A percentile compares a stretch with the other conserved stretches of the same genome.
Conservation (phyloP, 2,329 filamentous ascomycete species). For the Phoma sp. region DNA sequence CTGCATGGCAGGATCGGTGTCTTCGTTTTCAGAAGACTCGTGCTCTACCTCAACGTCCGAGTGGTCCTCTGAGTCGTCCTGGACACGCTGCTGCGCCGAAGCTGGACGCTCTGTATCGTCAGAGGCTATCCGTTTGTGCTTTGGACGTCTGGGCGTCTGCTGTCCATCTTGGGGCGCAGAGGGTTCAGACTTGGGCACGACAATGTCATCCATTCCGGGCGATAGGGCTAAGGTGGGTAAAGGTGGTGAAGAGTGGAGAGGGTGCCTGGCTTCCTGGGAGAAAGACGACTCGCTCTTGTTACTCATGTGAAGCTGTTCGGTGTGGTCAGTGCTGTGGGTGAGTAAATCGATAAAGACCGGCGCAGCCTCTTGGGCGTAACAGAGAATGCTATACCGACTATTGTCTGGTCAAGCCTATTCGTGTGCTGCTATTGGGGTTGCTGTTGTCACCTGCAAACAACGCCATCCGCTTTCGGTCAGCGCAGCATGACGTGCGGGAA, state of each 20-base stretch:
- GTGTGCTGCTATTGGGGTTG: neutral
- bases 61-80: conserved; percentile 18
- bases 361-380: conserved; percentile 8
- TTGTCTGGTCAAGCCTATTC: neutral
- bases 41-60: conserved; percentile 3
- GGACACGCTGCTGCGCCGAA: conserved; percentile 34
- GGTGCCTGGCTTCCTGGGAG: conserved; percentile 17
- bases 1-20: conserved; percentile 34
- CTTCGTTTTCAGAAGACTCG: conserved; percentile 9
- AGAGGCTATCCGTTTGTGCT: conserved; percentile 21
- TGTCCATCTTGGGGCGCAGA: conserved; percentile 13
- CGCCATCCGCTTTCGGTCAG: conserved; percentile 24
- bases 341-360: conserved; percentile 22
- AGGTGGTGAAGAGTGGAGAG: conserved; percentile 27
- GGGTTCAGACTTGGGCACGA: conserved; percentile 19
- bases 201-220: conserved; percentile 26
- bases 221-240: conserved; percentile 2
- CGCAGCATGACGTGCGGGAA: conserved; percentile 33
- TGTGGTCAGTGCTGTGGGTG: conserved; percentile 34
- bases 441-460: conserved; percentile 18
- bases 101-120: conserved; percentile 36
- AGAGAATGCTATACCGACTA: neutral
- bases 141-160: conserved; percentile 3
- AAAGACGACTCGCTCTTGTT: conserved; percentile 31
- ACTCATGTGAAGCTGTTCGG: conserved; percentile 27